phyloP scores from a whole-genome alignment of 805 yeast species.

The Komagataella kurtzmanii region DNA sequence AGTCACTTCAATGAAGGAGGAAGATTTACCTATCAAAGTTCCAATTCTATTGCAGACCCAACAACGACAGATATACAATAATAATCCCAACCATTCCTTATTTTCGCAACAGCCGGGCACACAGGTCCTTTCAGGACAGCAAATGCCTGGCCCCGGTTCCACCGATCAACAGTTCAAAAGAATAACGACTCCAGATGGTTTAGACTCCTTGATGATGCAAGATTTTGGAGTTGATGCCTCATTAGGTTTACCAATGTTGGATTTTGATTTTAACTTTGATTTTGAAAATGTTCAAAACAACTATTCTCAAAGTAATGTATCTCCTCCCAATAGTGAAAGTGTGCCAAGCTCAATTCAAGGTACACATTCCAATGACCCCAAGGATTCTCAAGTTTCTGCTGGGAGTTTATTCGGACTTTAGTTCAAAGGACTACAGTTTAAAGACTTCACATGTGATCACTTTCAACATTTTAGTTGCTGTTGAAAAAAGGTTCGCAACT shows the following conservation, averaged over 20 bases:
- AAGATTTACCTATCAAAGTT: neutral
- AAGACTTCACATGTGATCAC: neutral
- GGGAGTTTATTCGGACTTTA: neutral
- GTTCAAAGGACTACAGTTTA: neutral
- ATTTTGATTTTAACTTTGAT: constrained; percentile 21
- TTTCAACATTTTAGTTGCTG: neutral
- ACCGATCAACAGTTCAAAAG: constrained; percentile 3
- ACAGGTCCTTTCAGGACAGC: constrained; percentile 1
- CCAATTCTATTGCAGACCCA: constrained; percentile 1
- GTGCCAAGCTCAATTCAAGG: neutral
- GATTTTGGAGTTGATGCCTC: constrained; percentile 81
- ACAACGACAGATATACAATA: constrained; percentile 1
- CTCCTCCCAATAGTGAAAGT: neutral
- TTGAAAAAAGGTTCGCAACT: neutral
- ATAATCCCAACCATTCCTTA: neutral
- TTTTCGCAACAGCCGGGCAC: neutral
- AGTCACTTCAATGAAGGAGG: neutral
- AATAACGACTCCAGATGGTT: neutral
- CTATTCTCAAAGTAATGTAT: neutral
- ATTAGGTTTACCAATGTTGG: constrained; percentile 56
- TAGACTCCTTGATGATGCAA: constrained; percentile 17
- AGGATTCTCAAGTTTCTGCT: neutral
- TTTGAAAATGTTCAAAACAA: neutral
- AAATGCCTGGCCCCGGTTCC: constrained; percentile 1
- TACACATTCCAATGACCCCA: neutral